Conservation (phyloP, 2,329 filamentous ascomycete species). For the Paraphaeosphaeria sporulosa region DNA sequence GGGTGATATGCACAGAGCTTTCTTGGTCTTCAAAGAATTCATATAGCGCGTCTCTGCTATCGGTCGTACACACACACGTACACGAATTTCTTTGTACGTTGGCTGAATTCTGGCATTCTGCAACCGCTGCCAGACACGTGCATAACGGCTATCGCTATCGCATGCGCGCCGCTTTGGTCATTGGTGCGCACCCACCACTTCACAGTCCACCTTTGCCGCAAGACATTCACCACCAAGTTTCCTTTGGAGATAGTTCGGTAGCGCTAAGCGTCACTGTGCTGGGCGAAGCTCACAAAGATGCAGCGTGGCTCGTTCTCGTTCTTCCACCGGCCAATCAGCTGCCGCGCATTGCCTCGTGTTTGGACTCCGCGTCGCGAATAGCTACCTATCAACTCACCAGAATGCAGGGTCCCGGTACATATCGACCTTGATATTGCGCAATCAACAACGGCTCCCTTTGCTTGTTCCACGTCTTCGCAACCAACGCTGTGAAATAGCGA, state of each 20-base stretch:
- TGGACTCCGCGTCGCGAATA: slow-evolving; percentile 1
- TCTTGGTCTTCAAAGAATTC: slow-evolving; percentile 1
- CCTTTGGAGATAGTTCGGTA: neutral
- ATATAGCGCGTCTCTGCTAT: neutral
- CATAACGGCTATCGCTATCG: neutral
- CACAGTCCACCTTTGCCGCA: neutral
- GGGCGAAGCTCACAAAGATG: slow-evolving; percentile 7
- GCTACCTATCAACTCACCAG: slow-evolving; percentile 4
- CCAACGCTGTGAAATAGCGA: neutral
- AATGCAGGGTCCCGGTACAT: slow-evolving; percentile 9
- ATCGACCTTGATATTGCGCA: neutral
- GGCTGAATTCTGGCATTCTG: neutral
- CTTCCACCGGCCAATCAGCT: slow-evolving; percentile 12
- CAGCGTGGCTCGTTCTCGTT: slow-evolving; percentile 7
- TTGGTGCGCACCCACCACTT: slow-evolving; percentile 4
- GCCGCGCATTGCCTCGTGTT: neutral
- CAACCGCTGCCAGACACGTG: neutral
- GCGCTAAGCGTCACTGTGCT: slow-evolving; percentile 1
- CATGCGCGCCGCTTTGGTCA: slow-evolving; percentile 3
- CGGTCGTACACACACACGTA: neutral
- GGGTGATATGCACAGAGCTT: slow-evolving; percentile 5
- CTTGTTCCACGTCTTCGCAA: neutral
- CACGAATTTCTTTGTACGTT: neutral
- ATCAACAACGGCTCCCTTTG: slow-evolving; percentile 3
- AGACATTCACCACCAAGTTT: neutral